phyloP scores from a whole-genome alignment of 2,329 filamentous ascomycete species.

The Exophiala oligosperma region DNA sequence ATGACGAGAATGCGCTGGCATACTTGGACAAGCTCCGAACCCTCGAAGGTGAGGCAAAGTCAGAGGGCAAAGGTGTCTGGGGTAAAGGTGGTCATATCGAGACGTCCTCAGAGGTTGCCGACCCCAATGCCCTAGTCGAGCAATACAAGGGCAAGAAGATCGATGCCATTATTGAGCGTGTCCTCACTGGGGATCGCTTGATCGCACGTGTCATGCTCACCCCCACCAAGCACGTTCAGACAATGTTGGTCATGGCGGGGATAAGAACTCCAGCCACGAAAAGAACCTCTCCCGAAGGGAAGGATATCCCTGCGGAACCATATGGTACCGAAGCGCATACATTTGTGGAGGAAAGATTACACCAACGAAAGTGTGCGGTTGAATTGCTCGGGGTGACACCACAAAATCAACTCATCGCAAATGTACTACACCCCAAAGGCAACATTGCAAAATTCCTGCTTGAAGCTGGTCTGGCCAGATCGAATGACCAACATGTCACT shows the following conservation, averaged over 20 bases:
- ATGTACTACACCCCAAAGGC: slow-evolving; percentile 82
- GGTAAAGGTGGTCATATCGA: slow-evolving; percentile 65
- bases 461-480: slow-evolving; percentile 83
- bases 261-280: slow-evolving; percentile 88
- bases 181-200: slow-evolving; percentile 86
- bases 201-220: slow-evolving; percentile 78
- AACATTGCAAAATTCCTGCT: slow-evolving; percentile 92
- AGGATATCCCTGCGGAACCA: slow-evolving; percentile 82
- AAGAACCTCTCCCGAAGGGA: slow-evolving; percentile 74
- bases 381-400: slow-evolving; percentile 83
- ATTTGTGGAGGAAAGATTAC: slow-evolving; percentile 81
- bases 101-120: slow-evolving; percentile 76
- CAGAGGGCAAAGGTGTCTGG: slow-evolving; percentile 81
- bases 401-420: slow-evolving; percentile 87
- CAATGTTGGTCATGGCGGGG: slow-evolving; percentile 84
- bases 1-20: slow-evolving; percentile 69
- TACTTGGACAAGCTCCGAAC: slow-evolving; percentile 75
- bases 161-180: slow-evolving; percentile 84
- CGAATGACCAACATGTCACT: slow-evolving; percentile 94
- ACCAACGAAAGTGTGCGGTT: slow-evolving; percentile 82
- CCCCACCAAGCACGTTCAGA: slow-evolving; percentile 82
- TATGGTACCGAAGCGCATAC: slow-evolving; percentile 84
- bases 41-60: slow-evolving; percentile 75
- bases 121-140: slow-evolving; percentile 73
- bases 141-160: slow-evolving; percentile 83